These are phyloP conservation scores for Bullera alba DNA, from an alignment of 768 basidiomycete genomes.

Conservation along the genomic window DNA sequence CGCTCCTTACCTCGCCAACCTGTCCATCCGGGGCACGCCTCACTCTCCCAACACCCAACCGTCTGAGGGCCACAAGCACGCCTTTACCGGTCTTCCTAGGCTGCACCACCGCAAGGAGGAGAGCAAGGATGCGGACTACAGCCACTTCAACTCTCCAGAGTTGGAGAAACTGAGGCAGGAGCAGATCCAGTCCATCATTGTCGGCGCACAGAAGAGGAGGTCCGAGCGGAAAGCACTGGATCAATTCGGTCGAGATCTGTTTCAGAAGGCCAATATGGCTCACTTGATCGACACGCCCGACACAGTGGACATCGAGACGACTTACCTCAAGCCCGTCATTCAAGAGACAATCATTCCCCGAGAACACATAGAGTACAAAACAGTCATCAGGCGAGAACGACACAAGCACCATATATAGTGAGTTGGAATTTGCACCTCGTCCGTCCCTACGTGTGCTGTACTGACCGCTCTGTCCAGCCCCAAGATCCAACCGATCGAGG, in stretches of 20 bases:
- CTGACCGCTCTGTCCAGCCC: constrained; percentile 19
- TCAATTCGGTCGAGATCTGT: constrained; percentile 14
- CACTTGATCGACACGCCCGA: constrained; percentile 14
- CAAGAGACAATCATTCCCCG: constrained; percentile 38
- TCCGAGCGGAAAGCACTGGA: constrained; percentile 8
- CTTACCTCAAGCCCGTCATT: constrained; percentile 37
- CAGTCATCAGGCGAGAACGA: constrained; percentile 34
- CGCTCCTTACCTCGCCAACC: not conserved
- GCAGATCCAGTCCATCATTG: constrained; percentile 3
- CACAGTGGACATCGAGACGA: constrained; percentile 34
- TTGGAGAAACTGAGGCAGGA: not conserved
- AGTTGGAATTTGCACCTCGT: no score
- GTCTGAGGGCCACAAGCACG: no score
- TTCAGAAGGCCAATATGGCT: constrained; percentile 27
- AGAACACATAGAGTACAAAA: constrained; percentile 31
- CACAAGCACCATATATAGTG: constrained; percentile 44
- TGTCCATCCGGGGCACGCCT: not conserved
- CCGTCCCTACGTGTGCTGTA: not conserved
- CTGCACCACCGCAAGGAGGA: no score
- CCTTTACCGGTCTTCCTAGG: no score
- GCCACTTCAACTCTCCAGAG: no score
- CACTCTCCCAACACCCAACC: no score
- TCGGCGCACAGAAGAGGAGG: constrained; percentile 6
- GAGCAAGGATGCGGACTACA: no score
- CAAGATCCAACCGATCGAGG: constrained; percentile 41